Percentiles rank a stretch among this genome's conserved stretches.
These are phyloP conservation scores for Alnus glutinosa DNA, from an alignment of 306 rosid genomes.

Conservation along the genomic window DNA sequence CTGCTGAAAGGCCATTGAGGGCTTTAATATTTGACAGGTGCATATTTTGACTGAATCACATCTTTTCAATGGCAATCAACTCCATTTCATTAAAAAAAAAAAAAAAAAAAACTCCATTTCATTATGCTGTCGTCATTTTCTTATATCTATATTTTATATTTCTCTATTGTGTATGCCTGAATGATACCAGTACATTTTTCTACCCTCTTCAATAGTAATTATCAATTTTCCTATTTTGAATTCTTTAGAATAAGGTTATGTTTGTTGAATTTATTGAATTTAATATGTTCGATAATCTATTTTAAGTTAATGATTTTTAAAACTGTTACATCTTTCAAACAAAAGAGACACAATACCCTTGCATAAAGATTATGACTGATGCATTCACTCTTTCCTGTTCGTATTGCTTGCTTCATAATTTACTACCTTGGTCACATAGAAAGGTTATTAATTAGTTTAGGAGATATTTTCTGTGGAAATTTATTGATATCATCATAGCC, in stretches of 20 bases:
- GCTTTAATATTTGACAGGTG: conserved; percentile 94
- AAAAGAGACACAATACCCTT: not conserved
- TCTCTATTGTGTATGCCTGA: not conserved
- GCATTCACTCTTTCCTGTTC: not conserved
- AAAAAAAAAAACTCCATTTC: not conserved
- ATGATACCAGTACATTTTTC: not conserved
- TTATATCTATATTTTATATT: not conserved
- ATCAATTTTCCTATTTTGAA: not conserved
- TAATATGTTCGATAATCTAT: not conserved
- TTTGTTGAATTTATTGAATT: not conserved
- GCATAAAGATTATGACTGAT: not conserved
- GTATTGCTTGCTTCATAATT: not conserved
- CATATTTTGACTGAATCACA: conserved; percentile 1
- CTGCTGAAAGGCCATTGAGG: conserved; percentile 66
- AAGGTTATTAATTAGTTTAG: not conserved
- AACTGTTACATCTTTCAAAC: not conserved
- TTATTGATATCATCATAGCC: no score
- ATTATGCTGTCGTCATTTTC: not conserved
- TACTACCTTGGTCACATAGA: no score
- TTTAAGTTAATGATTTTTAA: not conserved
- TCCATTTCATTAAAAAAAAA: not conserved
- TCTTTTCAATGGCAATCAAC: not conserved
- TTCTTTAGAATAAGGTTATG: not conserved
- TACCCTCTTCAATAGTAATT: not conserved
- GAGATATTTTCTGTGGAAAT: no score